Conservation (phyloP, 495 filamentous ascomycete genomes). For the Hypoxylon fuscum region DNA sequence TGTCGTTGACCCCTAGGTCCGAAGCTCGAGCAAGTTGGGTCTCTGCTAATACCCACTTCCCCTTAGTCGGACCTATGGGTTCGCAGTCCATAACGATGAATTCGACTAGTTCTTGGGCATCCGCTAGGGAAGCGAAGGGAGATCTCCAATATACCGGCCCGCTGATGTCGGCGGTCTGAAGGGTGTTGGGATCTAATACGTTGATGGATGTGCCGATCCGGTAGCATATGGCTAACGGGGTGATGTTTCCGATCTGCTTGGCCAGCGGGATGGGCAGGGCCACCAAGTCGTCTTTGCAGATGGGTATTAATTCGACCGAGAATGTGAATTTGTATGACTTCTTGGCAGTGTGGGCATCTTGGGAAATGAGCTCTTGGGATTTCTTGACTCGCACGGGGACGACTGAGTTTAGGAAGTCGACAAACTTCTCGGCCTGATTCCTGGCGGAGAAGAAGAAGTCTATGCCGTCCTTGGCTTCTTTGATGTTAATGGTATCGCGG, state of each 20-base stretch:
- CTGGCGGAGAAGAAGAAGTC: constrained; percentile 92
- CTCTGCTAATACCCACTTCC: constrained; percentile 85
- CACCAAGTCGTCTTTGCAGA: constrained; percentile 96
- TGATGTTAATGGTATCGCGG: constrained; percentile 94
- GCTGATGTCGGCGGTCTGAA: constrained; percentile 87
- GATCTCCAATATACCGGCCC: constrained; percentile 84
- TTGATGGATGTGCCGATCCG: constrained; percentile 90
- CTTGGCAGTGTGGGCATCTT: constrained; percentile 87
- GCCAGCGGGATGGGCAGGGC: constrained; percentile 91
- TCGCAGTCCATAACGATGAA: constrained; percentile 97
- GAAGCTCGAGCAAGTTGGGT: constrained; percentile 85
- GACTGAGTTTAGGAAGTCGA: constrained; percentile 87
- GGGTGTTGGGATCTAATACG: constrained; percentile 87
- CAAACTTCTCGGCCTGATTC: constrained; percentile 92
- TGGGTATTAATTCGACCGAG: constrained; percentile 84
- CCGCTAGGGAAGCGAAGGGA: constrained; percentile 84
- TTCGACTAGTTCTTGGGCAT: constrained; percentile 85
- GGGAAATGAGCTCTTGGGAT: constrained; percentile 89
- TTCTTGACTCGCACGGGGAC: constrained; percentile 83
- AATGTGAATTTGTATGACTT: constrained; percentile 94
- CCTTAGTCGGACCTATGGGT: constrained; percentile 71
- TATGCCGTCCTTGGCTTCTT: constrained; percentile 89
- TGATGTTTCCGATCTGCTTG: constrained; percentile 84
- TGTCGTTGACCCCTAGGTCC: constrained; percentile 88
- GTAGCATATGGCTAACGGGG: constrained; percentile 83